Evolutionary conservation across 805 yeast species (phyloP), one percentile per base, ranked within the genome.

Genomic region (Lachancea lanzarotensis): DNA sequence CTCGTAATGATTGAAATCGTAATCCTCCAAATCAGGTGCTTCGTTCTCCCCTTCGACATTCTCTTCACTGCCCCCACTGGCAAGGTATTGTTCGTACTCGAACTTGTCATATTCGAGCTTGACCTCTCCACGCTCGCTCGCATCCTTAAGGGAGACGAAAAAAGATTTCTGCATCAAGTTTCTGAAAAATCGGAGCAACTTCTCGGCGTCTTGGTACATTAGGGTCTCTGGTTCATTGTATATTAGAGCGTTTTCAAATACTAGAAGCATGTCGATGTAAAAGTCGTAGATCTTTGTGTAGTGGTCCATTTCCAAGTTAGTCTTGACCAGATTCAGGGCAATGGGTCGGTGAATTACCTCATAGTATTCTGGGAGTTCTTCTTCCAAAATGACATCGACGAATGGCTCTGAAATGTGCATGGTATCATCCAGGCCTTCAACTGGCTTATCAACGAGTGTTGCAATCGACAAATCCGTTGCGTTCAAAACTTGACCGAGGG

Each of bases 331-430:
- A 42, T 72, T 73, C 54, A 91, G 75, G 1, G 95, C 77, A 62
- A 87, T 84, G 12, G 96, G 95, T 43, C 74, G 69, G 51, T 78
- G 74, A 36, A 91, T 81, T 6, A 84, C 68, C 50, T 77, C 74
- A 65, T 82, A 82, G 67, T 90, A 90, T 55, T 85, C 95, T 1
- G 96, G 95, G 54, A 84, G 82, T 47, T 75, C 77, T 12, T 76
- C 75, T 27, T 74, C 75, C 55, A 80, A 79, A 2, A 91, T 93
- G 45, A 80, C 82, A 27, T 81, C 84, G 68, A 84, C 60, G 59
- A 89, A 90, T 0, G 95, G 85, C 12, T 75, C 84, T 48, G 84
- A 75, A 34, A 83, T 69, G 39, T 68, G 52, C 19, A 57, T 48
- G 11, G 52, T 45, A 39, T 56, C 57, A 38, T 59, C 65, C n/a